These are phyloP conservation scores for Lentithecium fluviatile DNA, from an alignment of 495 filamentous ascomycete genomes.

Conservation along the genomic window DNA sequence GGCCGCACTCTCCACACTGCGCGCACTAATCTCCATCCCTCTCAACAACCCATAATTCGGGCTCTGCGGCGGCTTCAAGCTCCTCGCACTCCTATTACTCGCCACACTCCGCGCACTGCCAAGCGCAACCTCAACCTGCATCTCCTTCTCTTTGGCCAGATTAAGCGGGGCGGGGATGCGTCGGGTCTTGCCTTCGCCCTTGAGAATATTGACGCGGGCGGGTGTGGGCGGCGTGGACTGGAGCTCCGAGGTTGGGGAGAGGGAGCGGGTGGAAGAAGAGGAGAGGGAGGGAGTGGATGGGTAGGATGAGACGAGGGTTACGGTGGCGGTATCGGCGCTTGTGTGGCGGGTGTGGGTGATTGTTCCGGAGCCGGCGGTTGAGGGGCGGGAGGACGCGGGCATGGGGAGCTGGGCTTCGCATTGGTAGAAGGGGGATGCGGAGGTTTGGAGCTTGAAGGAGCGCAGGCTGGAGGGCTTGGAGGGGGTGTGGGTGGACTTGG, in stretches of 20 bases:
- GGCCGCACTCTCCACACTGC: not conserved
- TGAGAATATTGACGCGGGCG: conserved; percentile 14
- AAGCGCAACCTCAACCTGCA: conserved; percentile 15
- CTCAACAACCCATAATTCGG: conserved; percentile 27
- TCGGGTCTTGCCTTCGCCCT: conserved; percentile 19
- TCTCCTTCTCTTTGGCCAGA: conserved; percentile 24
- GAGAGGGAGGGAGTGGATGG: conserved; percentile 21
- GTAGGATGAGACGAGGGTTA: conserved; percentile 23
- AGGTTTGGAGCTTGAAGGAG: not conserved
- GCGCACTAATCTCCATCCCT: conserved; percentile 21
- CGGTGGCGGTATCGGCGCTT: conserved; percentile 25
- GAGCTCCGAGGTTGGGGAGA: not conserved
- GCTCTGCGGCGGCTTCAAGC: conserved; percentile 18
- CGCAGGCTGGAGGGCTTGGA: not conserved
- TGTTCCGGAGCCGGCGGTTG: conserved; percentile 22
- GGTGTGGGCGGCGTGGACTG: conserved; percentile 9
- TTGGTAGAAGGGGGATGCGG: conserved; percentile 24
- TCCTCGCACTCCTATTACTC: conserved; percentile 1
- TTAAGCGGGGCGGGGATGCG: conserved; percentile 20
- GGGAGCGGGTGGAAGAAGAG: conserved; percentile 15
- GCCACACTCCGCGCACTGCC: conserved; percentile 17
- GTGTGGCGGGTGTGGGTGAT: conserved; percentile 26
- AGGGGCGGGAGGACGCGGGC: conserved; percentile 5
- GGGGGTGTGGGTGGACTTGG: not conserved
- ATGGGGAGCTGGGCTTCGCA: conserved; percentile 12